Evolutionary conservation across 352 stramenopile species (phyloP), one percentile per base, ranked within the genome.

Genomic region (Pseudoperonospora humuli): DNA sequence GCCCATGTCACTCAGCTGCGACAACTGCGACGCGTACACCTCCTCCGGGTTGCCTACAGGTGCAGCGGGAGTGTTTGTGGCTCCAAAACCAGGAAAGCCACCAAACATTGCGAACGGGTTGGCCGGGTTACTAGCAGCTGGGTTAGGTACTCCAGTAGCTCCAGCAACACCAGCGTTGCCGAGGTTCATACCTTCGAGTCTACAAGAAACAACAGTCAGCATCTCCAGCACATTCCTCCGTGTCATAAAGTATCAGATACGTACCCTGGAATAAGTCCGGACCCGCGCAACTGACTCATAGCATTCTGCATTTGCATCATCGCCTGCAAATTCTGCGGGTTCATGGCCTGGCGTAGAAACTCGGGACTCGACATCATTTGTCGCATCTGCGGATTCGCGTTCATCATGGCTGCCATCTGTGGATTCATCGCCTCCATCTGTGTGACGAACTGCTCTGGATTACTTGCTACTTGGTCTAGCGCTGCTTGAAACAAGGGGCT

Each of bases 261-360:
- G 18, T 55, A 90, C 77, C 70, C 70, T 47, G 71, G 64, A 28
- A 94, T 52, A 27, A 93, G 48, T 23, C 83, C 83, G 1, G 74
- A 69, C 3, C 64, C 45, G 23, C 77, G 79, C 21, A 95, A 60
- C 49, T 95, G 83, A 45, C 72, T 79, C 82, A 95, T 94, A 9
- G 79, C 80, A 35, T 54, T 75, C 51, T 96, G 85, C 74, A 96
- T 86, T 55, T 96, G 84, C 67, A 94, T 82, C 73, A 96, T 91
- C 11, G 85, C 85, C 54, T 95, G 84, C 11, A 96, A 56, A 59
- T 93, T 96, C 48, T 92, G 71, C 23, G 85, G 85, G 64, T 96
- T 93, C 69, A 92, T 84, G 47, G 86, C 85, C 17, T 78, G 67
- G 13, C 78, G 77, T 17, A 95, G 42, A 15, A 93, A 87, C 25